Evolutionary conservation across 2,329 filamentous ascomycete genomes (phyloP).

Genomic region (Cladosporium halotolerans): DNA sequence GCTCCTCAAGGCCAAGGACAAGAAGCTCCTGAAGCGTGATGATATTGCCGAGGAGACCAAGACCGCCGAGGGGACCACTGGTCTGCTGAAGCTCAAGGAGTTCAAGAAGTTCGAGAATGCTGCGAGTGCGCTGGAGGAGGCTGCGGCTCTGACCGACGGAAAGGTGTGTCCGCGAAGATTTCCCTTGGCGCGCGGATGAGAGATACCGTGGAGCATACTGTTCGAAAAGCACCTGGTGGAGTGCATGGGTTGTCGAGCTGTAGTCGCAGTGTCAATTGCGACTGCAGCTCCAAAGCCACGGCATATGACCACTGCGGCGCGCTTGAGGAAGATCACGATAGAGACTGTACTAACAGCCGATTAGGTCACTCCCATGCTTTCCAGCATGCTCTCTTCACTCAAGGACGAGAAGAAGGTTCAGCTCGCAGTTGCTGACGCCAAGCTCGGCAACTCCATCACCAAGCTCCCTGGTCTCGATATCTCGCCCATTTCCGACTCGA

Average conservation of each 20-base stretch:
- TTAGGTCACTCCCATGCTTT: slow-evolving; percentile 72
- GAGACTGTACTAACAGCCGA: slow-evolving; percentile 11
- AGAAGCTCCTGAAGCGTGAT: slow-evolving; percentile 90
- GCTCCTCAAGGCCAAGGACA: slow-evolving; percentile 96
- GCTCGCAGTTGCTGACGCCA: slow-evolving; percentile 86
- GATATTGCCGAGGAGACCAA: slow-evolving; percentile 68
- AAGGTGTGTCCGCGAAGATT: slow-evolving; percentile 46
- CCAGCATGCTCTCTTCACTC: slow-evolving; percentile 75
- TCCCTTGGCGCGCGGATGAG: not conserved
- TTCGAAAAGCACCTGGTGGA: no score
- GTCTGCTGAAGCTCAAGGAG: slow-evolving; percentile 91
- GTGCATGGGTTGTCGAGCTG: not conserved
- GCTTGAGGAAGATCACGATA: not conserved
- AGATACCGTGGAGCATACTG: no score
- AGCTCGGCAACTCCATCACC: slow-evolving; percentile 83
- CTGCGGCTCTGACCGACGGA: slow-evolving; percentile 79
- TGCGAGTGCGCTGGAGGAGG: slow-evolving; percentile 82
- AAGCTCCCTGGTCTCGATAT: slow-evolving; percentile 85
- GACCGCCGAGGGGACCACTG: slow-evolving; percentile 76
- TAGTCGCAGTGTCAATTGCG: not conserved
- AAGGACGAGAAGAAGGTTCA: slow-evolving; percentile 98
- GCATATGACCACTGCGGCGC: not conserved
- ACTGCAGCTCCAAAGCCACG: no score
- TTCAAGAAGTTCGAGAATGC: slow-evolving; percentile 97
- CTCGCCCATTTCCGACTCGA: slow-evolving; percentile 72